A percentile compares a stretch with the other conserved stretches of the same genome.
These are phyloP conservation scores for Vaccinium vitisidaea DNA, from an alignment of 148 eudicot genomes.

Conservation along the genomic window DNA sequence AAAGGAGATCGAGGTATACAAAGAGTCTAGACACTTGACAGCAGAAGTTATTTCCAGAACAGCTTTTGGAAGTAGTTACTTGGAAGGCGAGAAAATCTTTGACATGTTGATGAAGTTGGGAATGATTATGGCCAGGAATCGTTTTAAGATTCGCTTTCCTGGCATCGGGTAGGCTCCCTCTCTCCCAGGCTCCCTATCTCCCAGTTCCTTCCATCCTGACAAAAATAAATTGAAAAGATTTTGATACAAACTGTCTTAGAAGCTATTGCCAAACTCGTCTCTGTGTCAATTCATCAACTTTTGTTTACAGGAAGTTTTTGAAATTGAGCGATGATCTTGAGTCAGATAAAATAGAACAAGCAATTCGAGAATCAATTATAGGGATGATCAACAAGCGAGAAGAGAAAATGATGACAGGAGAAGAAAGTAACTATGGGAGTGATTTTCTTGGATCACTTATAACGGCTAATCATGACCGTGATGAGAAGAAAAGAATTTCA, in stretches of 20 bases:
- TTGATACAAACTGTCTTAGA: no score
- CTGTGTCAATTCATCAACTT: no score
- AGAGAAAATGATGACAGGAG: not conserved
- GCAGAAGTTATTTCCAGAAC: slow-evolving; percentile 1
- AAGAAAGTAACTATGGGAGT: not conserved
- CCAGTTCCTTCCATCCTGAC: no score
- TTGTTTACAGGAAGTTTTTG: no score
- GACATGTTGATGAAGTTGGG: not conserved
- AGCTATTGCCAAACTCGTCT: not conserved
- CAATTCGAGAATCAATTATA: not conserved
- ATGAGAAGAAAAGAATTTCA: not conserved
- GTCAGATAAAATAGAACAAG: not conserved
- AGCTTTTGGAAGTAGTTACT: slow-evolving; percentile 10
- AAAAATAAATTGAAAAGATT: no score
- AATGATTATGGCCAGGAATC: not conserved
- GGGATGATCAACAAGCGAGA: not conserved
- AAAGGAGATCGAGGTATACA: not conserved
- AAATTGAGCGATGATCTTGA: not conserved
- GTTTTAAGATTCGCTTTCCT: not conserved
- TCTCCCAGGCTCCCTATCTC: not conserved
- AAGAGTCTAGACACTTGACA: not conserved
- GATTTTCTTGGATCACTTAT: not conserved
- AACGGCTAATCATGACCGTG: no score
- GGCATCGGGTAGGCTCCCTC: not conserved
- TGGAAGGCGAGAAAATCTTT: slow-evolving; percentile 7